Evolutionary conservation across 805 yeast species (phyloP).

Genomic region (Isabelozyma gotoi): DNA sequence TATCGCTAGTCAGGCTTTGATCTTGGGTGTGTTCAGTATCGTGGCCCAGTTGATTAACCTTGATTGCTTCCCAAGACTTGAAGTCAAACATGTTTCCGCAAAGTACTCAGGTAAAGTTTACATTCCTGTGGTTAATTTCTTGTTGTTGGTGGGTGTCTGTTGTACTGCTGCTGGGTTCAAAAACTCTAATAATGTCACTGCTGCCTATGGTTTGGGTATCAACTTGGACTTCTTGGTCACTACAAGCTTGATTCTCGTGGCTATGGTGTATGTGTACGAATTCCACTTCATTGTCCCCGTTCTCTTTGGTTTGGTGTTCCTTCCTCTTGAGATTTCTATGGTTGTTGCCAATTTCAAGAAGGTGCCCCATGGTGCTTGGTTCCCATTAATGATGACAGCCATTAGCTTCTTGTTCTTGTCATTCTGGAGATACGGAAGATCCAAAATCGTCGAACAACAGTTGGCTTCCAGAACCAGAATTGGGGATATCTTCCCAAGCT

Average conservation of each 20-base stretch:
- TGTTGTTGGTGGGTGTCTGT: slow-evolving; percentile 51
- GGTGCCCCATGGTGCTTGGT: slow-evolving; percentile 63
- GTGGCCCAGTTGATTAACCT: slow-evolving; percentile 51
- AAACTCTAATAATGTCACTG: slow-evolving; percentile 49
- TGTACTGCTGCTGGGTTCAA: slow-evolving; percentile 53
- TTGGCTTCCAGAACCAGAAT: slow-evolving; percentile 29
- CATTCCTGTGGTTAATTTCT: slow-evolving; percentile 50
- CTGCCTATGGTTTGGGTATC: slow-evolving; percentile 63
- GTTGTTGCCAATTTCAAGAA: slow-evolving; percentile 51
- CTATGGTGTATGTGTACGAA: slow-evolving; percentile 47
- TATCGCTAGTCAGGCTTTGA: slow-evolving; percentile 61
- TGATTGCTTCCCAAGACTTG: slow-evolving; percentile 54
- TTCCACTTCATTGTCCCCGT: slow-evolving; percentile 33
- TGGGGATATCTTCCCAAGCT: slow-evolving; percentile 33
- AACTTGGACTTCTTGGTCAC: slow-evolving; percentile 56
- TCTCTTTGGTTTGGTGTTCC: slow-evolving; percentile 36
- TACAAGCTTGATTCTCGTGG: slow-evolving; percentile 43
- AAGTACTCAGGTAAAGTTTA: slow-evolving; percentile 50
- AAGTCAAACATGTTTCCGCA: slow-evolving; percentile 45
- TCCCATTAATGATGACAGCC: slow-evolving; percentile 48
- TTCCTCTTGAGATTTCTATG: slow-evolving; percentile 47
- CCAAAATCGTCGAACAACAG: slow-evolving; percentile 40
- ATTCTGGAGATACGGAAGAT: slow-evolving; percentile 51
- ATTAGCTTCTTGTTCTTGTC: slow-evolving; percentile 36
- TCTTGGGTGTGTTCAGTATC: slow-evolving; percentile 54